Conservation (phyloP, 2,329 filamentous ascomycete species). For the Claviceps pusilla region DNA sequence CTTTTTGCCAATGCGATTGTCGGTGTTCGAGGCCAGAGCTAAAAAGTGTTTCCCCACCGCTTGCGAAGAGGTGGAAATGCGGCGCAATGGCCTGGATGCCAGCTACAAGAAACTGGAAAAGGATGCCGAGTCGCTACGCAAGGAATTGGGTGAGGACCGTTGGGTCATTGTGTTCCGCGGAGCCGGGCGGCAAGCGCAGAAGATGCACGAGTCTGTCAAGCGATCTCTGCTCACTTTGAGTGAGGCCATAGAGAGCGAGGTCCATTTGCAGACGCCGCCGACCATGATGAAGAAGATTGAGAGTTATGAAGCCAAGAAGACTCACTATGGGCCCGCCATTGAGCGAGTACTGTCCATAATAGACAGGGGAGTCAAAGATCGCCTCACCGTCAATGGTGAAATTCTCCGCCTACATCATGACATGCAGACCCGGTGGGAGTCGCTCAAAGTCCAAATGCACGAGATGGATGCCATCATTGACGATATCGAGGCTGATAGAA, state of each 20-base stretch:
- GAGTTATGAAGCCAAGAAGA: slow-evolving; percentile 87
- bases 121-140: slow-evolving; percentile 76
- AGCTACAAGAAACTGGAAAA: slow-evolving; percentile 77
- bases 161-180: slow-evolving; percentile 95
- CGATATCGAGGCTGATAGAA: slow-evolving; percentile 48
- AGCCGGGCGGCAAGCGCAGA: slow-evolving; percentile 78
- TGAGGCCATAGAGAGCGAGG: slow-evolving; percentile 60
- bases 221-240: slow-evolving; percentile 70
- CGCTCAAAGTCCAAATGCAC: slow-evolving; percentile 59
- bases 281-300: slow-evolving; percentile 70
- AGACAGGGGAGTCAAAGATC: slow-evolving; percentile 84
- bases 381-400: slow-evolving; percentile 93
- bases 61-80: slow-evolving; percentile 71
- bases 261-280: slow-evolving; percentile 57
- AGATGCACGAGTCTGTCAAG: slow-evolving; percentile 93
- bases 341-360: slow-evolving; percentile 84
- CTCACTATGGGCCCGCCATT: slow-evolving; percentile 86
- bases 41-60: slow-evolving; percentile 72
- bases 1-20: slow-evolving; percentile 87
- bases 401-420: slow-evolving; percentile 76
- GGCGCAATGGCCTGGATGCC: slow-evolving; percentile 60
- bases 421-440: slow-evolving; percentile 68
- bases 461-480: slow-evolving; percentile 64
- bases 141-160: slow-evolving; percentile 85
- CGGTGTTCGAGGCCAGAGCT: slow-evolving; percentile 69